phyloP scores from a whole-genome alignment of 192 early-diverging fungal species.

The Pilobolus umbonatus region DNA sequence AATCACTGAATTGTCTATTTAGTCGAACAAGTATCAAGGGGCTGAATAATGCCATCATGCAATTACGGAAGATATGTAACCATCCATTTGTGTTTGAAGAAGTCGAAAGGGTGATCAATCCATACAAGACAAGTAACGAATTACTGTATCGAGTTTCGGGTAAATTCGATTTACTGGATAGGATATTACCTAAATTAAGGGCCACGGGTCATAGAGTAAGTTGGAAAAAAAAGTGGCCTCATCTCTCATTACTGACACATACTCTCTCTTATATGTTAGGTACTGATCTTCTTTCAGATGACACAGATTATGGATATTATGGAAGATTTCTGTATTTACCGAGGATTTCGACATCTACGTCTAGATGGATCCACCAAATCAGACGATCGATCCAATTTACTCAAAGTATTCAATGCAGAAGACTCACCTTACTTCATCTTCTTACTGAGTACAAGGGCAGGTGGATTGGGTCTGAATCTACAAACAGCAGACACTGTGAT shows the following conservation, averaged over 20 bases:
- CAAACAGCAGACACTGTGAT: conserved; percentile 95
- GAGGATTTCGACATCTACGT: conserved; percentile 68
- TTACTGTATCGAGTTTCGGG: conserved; percentile 79
- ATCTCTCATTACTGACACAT: neutral
- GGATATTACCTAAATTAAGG: conserved; percentile 84
- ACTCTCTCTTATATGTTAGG: conserved; percentile 22
- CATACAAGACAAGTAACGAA: conserved; percentile 60
- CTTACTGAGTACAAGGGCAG: conserved; percentile 89
- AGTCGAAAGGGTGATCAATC: conserved; percentile 80
- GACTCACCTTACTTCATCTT: conserved; percentile 83
- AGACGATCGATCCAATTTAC: conserved; percentile 74
- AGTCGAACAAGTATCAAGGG: conserved; percentile 62
- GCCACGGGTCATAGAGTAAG: conserved; percentile 72
- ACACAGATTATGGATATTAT: conserved; percentile 92
- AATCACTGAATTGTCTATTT: neutral
- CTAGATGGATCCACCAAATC: conserved; percentile 88
- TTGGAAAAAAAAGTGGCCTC: conserved; percentile 23
- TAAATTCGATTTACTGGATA: conserved; percentile 94
- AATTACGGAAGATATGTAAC: conserved; percentile 95
- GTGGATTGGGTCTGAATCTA: conserved; percentile 92
- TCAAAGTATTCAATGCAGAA: conserved; percentile 77
- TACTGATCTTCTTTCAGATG: conserved; percentile 78
- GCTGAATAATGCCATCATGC: conserved; percentile 94
- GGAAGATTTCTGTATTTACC: conserved; percentile 85
- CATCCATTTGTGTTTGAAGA: conserved; percentile 96